Conservation (phyloP, 106 monocot genomes). For the Phalaenopsis aphrodite region DNA sequence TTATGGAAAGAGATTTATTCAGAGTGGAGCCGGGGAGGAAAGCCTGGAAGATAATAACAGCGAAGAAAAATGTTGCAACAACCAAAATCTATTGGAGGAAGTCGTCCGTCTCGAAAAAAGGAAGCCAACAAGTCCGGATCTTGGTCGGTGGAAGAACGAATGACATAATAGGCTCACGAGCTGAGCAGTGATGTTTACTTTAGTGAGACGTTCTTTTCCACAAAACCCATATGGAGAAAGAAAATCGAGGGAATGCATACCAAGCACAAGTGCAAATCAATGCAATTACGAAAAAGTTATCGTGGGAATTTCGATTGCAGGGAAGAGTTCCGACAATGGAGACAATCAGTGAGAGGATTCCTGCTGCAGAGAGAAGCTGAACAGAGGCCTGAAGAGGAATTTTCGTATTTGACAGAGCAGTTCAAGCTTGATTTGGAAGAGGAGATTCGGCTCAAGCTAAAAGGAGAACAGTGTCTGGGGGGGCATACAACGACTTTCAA, state of each 20-base stretch:
- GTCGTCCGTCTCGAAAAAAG: conserved; percentile 54
- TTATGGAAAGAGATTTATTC: conserved; percentile 8
- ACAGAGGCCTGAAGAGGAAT: too few relatives aligned
- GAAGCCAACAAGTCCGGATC: conserved; percentile 51
- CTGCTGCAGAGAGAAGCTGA: too few relatives aligned
- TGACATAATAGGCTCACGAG: conserved; percentile 2
- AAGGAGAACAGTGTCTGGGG: too few relatives aligned
- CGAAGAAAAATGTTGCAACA: conserved; percentile 50
- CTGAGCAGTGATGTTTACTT: conserved; percentile 21
- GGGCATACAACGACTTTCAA: too few relatives aligned
- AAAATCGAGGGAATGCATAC: background rate
- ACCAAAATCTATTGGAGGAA: conserved; percentile 45
- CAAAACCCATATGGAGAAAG: conserved; percentile 22
- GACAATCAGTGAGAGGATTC: too few relatives aligned
- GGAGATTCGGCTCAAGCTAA: too few relatives aligned
- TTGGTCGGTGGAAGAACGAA: conserved; percentile 19
- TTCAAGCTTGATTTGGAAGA: too few relatives aligned
- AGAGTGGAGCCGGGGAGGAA: conserved; percentile 47
- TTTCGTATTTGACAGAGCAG: too few relatives aligned
- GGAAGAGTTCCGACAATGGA: too few relatives aligned
- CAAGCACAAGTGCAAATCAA: too few relatives aligned
- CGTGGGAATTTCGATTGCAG: too few relatives aligned
- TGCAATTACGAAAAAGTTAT: too few relatives aligned
- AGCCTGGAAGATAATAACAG: conserved; percentile 41
- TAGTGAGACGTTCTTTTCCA: conserved; percentile 11